Percentiles rank a stretch among this genome's conserved stretches.
Evolutionary conservation across 805 yeast genomes (phyloP).

Genomic region (Pichia eremophila): DNA sequence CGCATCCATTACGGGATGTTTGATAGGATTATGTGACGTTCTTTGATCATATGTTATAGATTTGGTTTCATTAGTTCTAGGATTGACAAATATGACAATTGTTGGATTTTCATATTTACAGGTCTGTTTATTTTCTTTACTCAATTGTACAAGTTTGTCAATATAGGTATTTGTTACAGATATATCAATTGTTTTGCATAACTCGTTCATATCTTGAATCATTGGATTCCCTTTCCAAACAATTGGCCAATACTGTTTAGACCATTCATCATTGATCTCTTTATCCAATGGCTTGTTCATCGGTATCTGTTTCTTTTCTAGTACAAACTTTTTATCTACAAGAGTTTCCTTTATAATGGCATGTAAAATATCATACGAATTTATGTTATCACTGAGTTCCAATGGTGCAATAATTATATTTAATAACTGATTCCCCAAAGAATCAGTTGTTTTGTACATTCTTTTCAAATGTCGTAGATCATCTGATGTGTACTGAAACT

Average conservation of each 20-base stretch:
- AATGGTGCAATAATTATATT: conserved; percentile 40
- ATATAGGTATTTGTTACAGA: conserved; percentile 30
- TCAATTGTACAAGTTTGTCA: background rate
- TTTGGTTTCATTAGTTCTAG: conserved; percentile 32
- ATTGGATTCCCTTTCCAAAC: conserved; percentile 91
- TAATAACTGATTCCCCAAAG: conserved; percentile 1
- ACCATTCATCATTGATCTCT: conserved; percentile 60
- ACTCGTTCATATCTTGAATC: conserved; percentile 54
- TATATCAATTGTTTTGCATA: conserved; percentile 32
- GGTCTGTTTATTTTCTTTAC: background rate
- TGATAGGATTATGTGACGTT: conserved; percentile 37
- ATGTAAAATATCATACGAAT: conserved; percentile 12
- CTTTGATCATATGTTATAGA: conserved; percentile 34
- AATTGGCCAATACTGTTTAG: conserved; percentile 69
- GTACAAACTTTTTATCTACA: background rate
- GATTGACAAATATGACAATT: conserved; percentile 45
- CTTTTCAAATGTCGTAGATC: conserved; percentile 43
- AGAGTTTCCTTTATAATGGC: background rate
- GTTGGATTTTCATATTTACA: conserved; percentile 24
- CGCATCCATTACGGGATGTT: conserved; percentile 71
- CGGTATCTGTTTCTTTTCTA: conserved; percentile 38
- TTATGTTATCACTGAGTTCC: conserved; percentile 6
- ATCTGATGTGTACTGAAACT: conserved; percentile 20
- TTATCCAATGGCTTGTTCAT: conserved; percentile 57
- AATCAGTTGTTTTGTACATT: conserved; percentile 23